These are phyloP conservation scores for Plasmopara halstedii DNA, from an alignment of 352 stramenopile genomes.

Conservation along the genomic window DNA sequence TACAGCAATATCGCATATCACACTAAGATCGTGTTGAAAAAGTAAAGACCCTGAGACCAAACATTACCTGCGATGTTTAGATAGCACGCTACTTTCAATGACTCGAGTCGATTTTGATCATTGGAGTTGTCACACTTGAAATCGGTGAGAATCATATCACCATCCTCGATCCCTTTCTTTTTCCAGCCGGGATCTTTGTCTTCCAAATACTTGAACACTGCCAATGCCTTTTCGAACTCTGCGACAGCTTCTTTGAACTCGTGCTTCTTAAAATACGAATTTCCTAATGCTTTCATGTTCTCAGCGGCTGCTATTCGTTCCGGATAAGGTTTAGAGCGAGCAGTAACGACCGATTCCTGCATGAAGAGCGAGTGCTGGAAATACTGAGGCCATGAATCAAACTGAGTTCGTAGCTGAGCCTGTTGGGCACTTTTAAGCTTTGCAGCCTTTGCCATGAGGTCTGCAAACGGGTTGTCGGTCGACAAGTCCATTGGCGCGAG, in stretches of 20 bases:
- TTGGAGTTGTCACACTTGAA: conserved; percentile 37
- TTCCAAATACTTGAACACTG: conserved; percentile 74
- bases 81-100: conserved; percentile 66
- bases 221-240: conserved; percentile 80
- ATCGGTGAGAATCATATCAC: conserved; percentile 52
- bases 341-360: conserved; percentile 55
- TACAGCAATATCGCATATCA: conserved; percentile 10
- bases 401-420: conserved; percentile 61
- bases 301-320: conserved; percentile 52
- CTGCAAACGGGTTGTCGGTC: conserved; percentile 65
- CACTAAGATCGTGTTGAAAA: no score
- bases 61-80: conserved; percentile 65
- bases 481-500: conserved; percentile 42
- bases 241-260: conserved; percentile 63
- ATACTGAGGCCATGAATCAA: conserved; percentile 75
- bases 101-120: conserved; percentile 38
- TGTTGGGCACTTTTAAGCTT: conserved; percentile 82
- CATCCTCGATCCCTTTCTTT: conserved; percentile 82
- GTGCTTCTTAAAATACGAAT: conserved; percentile 41
- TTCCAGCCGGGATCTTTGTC: conserved; percentile 80
- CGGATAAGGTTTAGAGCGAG: conserved; percentile 35
- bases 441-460: conserved; percentile 80
- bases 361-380: conserved; percentile 87
- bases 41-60: not conserved
- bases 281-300: conserved; percentile 61